Evolutionary conservation across 1,284 basidiomycete genomes (phyloP).

Genomic region (Cerioporus squamosus): DNA sequence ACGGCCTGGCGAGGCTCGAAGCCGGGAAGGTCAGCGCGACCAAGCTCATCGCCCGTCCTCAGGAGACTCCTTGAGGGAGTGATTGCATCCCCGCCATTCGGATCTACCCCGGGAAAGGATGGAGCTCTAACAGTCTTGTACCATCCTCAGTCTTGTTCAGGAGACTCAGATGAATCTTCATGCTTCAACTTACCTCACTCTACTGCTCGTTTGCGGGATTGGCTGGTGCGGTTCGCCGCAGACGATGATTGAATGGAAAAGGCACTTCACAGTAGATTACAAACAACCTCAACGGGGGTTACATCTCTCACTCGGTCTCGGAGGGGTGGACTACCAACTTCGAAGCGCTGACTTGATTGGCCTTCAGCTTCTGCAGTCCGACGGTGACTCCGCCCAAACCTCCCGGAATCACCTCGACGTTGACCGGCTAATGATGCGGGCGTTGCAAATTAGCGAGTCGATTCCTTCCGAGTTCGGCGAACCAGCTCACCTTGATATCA

Average conservation of each 20-base stretch:
- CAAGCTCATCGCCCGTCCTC: conserved; percentile 35
- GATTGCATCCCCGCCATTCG: too few relatives aligned
- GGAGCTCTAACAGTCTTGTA: too few relatives aligned
- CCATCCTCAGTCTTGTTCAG: too few relatives aligned
- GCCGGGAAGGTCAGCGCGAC: conserved; percentile 29
- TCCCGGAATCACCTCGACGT: conserved; percentile 45
- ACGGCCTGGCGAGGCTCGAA: conserved; percentile 29
- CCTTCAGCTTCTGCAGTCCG: conserved; percentile 47
- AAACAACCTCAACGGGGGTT: too few relatives aligned
- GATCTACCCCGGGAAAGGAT: too few relatives aligned
- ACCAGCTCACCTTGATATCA: conserved; percentile 7
- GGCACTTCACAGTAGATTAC: too few relatives aligned
- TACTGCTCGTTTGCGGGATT: too few relatives aligned
- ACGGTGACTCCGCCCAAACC: conserved; percentile 50
- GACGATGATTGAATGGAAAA: too few relatives aligned
- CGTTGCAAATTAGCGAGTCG: background rate
- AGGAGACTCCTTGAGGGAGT: conserved; percentile 32
- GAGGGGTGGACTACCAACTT: conserved; percentile 55
- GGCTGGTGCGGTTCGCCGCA: too few relatives aligned
- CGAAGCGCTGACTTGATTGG: conserved; percentile 46
- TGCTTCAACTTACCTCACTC: too few relatives aligned
- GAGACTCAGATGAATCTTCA: too few relatives aligned
- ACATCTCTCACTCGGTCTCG: conserved; percentile 35
- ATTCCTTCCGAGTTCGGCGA: too few relatives aligned
- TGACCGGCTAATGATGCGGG: conserved; percentile 18